Base-by-base conservation (phyloP, 192 early-diverging fungal genomes). In the Phycomyces nitens region DNA sequence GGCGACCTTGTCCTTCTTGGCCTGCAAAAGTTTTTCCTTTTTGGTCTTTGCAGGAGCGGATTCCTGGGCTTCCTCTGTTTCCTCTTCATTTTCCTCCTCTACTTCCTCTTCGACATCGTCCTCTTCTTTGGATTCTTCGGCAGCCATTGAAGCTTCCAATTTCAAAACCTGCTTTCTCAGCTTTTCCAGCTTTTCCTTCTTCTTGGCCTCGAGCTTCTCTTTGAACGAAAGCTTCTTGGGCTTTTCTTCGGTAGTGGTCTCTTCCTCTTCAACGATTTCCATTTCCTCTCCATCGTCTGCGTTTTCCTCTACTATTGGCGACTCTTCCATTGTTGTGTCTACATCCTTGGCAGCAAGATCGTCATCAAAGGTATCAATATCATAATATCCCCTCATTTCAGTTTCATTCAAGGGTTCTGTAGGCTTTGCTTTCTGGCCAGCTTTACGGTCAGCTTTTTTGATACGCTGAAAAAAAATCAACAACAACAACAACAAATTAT, bases 341-440 rank as follows among this genome's bases (percentile, higher is more conserved):
- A 34, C 18, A 20, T 62, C 42, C 49, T 70, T 52, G 15, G 52
- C 58, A 23, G 65, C 69, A n/a, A 54, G 39, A 53, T 84, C 76
- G 54, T 94, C 90, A 44, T 89, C 79, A 77, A 91, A 94, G 23
- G 89, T 90, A 66, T 94, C 94, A 23, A 96, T 77, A 61, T 83
- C 77, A 50, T 90, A 88, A 65, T 82, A 95, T 0, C 79, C 60
- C 5, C 65, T 69, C 49, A 65, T 73, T 26, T 84, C 83, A 16
- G 76, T 67, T 3, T 78, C 64, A 3, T 63, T 38, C 20, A 86
- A 56, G 20, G 85, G 85, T 16, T 73, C 73, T 23, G 70, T 77
- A 18, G 80, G 81, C 14, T 72, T 72, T 40, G 80, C 77, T 26
- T 77, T 76, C 34, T 70, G 74, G 7, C 66, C 65, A 1, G 60